A percentile compares a stretch with the other conserved stretches of the same genome.
phyloP scores from a whole-genome alignment of 2,329 filamentous ascomycete genomes.

The Didymella keratinophila region DNA sequence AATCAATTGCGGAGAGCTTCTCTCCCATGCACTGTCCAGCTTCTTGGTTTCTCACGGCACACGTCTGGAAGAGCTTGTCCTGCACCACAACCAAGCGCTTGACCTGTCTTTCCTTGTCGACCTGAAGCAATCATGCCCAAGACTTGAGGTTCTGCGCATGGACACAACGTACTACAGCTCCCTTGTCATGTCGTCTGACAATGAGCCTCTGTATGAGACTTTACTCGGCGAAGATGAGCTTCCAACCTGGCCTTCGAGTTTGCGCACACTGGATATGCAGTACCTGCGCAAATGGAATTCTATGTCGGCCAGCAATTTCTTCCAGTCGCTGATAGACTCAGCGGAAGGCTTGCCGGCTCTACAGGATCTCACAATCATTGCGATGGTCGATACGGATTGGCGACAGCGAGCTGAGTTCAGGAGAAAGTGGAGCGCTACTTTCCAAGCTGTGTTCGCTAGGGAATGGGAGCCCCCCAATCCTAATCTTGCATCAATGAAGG shows the following conservation, averaged over 20 bases:
- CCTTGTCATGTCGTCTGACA: constrained; percentile 72
- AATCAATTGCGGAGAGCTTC: constrained; percentile 79
- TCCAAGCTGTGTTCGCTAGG: constrained; percentile 72
- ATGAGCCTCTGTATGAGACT: constrained; percentile 75
- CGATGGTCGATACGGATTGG: constrained; percentile 81
- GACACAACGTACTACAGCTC: constrained; percentile 81
- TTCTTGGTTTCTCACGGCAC: constrained; percentile 74
- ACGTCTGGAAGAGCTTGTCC: constrained; percentile 70
- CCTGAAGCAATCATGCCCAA: constrained; percentile 73
- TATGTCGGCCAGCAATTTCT: constrained; percentile 76
- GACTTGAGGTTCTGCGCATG: constrained; percentile 74
- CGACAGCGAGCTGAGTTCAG: constrained; percentile 81
- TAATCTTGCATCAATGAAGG: constrained; percentile 53
- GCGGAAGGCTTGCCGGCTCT: constrained; percentile 72
- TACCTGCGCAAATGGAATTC: constrained; percentile 79
- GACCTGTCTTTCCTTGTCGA: constrained; percentile 76
- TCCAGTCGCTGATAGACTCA: constrained; percentile 77
- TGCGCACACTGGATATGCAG: constrained; percentile 76
- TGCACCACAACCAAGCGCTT: constrained; percentile 82
- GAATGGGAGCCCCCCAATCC: constrained; percentile 54
- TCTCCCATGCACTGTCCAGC: constrained; percentile 67
- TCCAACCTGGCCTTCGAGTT: constrained; percentile 78
- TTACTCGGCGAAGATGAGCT: constrained; percentile 69
- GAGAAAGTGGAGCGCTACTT: constrained; percentile 75
- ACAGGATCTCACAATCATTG: constrained; percentile 70